phyloP scores from a whole-genome alignment of 352 stramenopile species.

The Globisporangium uncinulatum region DNA sequence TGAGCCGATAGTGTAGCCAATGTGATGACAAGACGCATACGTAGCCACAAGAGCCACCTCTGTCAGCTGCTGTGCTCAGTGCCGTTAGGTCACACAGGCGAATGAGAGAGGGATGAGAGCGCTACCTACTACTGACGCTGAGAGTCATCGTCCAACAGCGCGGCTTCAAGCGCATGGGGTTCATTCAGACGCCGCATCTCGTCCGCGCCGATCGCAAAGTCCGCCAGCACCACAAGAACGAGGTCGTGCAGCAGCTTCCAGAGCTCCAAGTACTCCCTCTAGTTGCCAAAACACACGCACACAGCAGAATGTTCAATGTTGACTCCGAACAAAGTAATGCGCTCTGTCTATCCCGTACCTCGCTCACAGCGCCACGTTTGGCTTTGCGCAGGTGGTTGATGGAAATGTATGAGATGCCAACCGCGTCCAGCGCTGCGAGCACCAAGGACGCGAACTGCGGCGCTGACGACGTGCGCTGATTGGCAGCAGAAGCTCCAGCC shows the following conservation, averaged over 20 bases:
- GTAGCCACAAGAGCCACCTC: background rate
- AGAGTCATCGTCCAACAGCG: conserved; percentile 17
- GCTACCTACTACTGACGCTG: conserved; percentile 11
- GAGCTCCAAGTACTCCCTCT: conserved; percentile 40
- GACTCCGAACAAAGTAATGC: background rate
- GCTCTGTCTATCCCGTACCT: conserved; percentile 12
- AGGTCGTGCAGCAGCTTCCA: conserved; percentile 67
- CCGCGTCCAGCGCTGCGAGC: conserved; percentile 26
- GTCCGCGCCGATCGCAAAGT: conserved; percentile 45
- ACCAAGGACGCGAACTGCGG: conserved; percentile 45
- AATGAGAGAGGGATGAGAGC: background rate
- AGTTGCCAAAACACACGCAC: background rate
- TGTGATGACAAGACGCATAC: background rate
- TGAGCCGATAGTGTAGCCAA: conserved; percentile 3
- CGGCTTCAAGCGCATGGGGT: conserved; percentile 10
- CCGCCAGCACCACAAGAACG: conserved; percentile 47
- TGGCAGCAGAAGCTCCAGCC: background rate
- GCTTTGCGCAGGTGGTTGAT: conserved; percentile 52
- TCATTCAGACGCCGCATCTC: conserved; percentile 30
- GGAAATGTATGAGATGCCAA: conserved; percentile 47
- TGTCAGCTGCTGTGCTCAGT: background rate
- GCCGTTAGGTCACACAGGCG: background rate
- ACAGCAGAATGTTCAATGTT: background rate
- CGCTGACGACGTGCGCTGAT: background rate
- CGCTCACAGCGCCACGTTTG: conserved; percentile 40